These are phyloP conservation scores for Teunomyces lycoperdinae DNA, from an alignment of 805 yeast genomes.

Conservation along the genomic window DNA sequence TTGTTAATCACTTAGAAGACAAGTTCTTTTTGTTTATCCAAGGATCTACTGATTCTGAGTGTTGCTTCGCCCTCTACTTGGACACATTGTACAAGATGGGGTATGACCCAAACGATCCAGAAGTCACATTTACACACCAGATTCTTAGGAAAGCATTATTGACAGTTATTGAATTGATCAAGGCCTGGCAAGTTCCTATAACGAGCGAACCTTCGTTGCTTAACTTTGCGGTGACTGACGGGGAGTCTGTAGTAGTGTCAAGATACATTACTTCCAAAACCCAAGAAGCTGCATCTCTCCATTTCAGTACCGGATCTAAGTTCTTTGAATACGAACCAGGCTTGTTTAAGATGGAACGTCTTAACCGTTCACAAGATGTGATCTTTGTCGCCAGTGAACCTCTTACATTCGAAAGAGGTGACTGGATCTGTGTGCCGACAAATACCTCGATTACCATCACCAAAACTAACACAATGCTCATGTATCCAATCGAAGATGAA, in stretches of 20 bases:
- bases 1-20: conserved; percentile 73
- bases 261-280: conserved; percentile 84
- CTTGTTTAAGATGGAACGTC: conserved; percentile 88
- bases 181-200: conserved; percentile 72
- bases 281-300: conserved; percentile 95
- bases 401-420: conserved; percentile 91
- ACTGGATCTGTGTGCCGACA: conserved; percentile 96
- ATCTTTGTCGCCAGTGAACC: conserved; percentile 98
- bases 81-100: conserved; percentile 78
- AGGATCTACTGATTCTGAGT: conserved; percentile 95
- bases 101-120: conserved; percentile 52
- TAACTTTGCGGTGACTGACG: conserved; percentile 95
- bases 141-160: conserved; percentile 66
- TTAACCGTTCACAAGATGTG: conserved; percentile 89
- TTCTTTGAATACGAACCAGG: conserved; percentile 91
- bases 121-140: conserved; percentile 45
- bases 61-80: conserved; percentile 85
- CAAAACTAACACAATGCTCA: conserved; percentile 72
- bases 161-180: conserved; percentile 70
- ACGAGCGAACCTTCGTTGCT: conserved; percentile 69
- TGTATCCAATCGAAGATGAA: conserved; percentile 91
- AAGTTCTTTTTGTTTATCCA: conserved; percentile 77
- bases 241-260: conserved; percentile 78
- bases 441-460: conserved; percentile 81
- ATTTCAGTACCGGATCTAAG: conserved; percentile 89